A percentile compares a stretch with the other conserved stretches of the same genome.
Conservation (phyloP, 2,329 filamentous ascomycete species). For the Hymenoscyphus infarciens region DNA sequence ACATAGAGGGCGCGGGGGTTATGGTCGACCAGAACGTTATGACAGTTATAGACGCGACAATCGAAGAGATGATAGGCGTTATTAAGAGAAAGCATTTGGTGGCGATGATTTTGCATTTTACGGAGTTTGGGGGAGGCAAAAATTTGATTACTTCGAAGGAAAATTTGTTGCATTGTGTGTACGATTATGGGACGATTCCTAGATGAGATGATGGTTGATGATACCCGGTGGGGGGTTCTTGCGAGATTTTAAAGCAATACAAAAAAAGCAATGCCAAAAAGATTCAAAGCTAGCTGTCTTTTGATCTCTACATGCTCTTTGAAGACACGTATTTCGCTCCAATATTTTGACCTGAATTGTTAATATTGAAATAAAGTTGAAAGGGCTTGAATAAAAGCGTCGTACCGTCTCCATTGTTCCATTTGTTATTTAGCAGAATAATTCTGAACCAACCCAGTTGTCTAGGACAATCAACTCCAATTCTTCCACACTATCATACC, state of each 20-base stretch:
- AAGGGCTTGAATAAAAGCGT: too few species aligned
- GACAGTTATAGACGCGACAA: conserved; percentile 19
- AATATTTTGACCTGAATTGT: too few species aligned
- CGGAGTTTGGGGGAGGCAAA: conserved; percentile 7
- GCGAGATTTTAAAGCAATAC: neutral
- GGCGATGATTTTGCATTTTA: neutral
- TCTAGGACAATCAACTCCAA: too few species aligned
- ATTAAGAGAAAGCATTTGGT: conserved; percentile 12
- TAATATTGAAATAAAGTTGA: neutral
- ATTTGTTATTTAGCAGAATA: too few species aligned
- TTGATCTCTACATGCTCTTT: too few species aligned
- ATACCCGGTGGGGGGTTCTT: neutral
- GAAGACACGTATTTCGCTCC: too few species aligned
- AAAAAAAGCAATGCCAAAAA: too few species aligned
- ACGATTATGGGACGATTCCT: neutral
- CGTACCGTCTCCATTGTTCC: too few species aligned
- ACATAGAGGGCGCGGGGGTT: conserved; percentile 8
- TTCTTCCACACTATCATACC: too few species aligned
- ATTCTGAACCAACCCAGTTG: too few species aligned
- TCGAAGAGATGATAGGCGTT: conserved; percentile 22
- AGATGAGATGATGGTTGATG: neutral
- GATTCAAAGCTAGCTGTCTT: too few species aligned
- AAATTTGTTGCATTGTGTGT: neutral
- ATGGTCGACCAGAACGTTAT: conserved; percentile 8
- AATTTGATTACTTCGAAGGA: neutral